Conservation (phyloP, 2,329 filamentous ascomycete genomes). For the Sclerotinia subarctica region DNA sequence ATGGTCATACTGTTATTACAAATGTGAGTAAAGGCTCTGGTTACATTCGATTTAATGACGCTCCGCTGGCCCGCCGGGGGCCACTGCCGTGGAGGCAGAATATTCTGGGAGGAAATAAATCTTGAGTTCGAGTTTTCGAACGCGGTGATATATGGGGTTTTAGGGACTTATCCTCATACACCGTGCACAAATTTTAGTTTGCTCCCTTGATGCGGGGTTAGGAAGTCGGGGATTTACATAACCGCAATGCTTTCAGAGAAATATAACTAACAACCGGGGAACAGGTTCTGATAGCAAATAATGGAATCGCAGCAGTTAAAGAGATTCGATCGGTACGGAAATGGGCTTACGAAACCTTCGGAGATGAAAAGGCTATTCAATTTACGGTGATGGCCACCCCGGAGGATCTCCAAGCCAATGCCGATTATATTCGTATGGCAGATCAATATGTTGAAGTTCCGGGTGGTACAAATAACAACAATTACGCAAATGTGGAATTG, state of each 20-base stretch:
- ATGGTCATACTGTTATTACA: slow-evolving; percentile 96
- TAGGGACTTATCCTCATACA: background rate
- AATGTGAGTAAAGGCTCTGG: slow-evolving; percentile 56
- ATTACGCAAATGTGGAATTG: slow-evolving; percentile 98
- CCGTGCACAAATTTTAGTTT: background rate
- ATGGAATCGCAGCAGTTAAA: slow-evolving; percentile 98
- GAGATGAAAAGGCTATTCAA: slow-evolving; percentile 95
- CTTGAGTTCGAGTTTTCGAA: background rate
- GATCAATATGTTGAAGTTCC: slow-evolving; percentile 99
- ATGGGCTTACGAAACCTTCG: slow-evolving; percentile 99
- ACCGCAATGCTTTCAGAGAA: background rate
- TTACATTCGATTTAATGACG: background rate
- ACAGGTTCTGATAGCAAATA: slow-evolving; percentile 97
- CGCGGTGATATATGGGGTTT: background rate
- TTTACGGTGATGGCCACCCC: slow-evolving; percentile 99
- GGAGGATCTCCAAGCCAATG: slow-evolving; percentile 94
- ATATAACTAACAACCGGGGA: background rate
- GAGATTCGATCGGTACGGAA: slow-evolving; percentile 98
- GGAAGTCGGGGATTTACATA: background rate
- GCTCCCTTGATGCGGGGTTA: background rate
- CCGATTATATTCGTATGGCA: slow-evolving; percentile 99
- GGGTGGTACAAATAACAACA: slow-evolving; percentile 99
- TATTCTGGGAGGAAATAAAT: background rate
- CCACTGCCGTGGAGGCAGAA: background rate
- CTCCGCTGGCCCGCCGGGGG: slow-evolving; percentile 1